Evolutionary conservation across 768 basidiomycete species (phyloP).

Genomic region (Sporobolomyces roseus): DNA sequence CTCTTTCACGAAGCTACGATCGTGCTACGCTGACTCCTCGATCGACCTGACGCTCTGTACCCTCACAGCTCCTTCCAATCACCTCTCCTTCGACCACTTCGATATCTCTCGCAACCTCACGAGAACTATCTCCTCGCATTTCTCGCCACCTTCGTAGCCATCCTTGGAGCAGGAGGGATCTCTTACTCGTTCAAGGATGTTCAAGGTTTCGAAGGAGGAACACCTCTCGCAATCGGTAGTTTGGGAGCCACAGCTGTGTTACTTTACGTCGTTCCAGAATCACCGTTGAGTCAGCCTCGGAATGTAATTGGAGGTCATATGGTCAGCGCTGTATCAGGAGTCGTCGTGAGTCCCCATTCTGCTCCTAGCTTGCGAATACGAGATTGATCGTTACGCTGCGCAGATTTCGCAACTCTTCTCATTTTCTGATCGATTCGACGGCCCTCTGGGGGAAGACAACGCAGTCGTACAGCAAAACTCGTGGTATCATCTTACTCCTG

Average conservation of each 20-base stretch:
- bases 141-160: slow-evolving; percentile 29
- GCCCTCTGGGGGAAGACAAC: not conserved
- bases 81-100: not conserved
- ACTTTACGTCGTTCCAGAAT: slow-evolving; percentile 31
- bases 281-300: slow-evolving; percentile 26
- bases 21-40: no score
- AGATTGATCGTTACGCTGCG: no score
- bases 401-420: slow-evolving; percentile 30
- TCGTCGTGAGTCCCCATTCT: slow-evolving; percentile 12
- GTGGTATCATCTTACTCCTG: slow-evolving; percentile 13
- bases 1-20: no score
- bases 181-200: slow-evolving; percentile 16
- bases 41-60: fast-evolving
- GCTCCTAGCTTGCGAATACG: not conserved
- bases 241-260: slow-evolving; percentile 37
- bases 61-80: not conserved
- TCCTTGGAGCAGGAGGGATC: slow-evolving; percentile 29
- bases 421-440: slow-evolving; percentile 12
- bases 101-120: not conserved
- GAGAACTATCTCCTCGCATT: slow-evolving; percentile 28
- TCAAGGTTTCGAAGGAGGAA: not conserved
- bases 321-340: slow-evolving; percentile 20
- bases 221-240: slow-evolving; percentile 26
- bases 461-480: not conserved
- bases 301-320: slow-evolving; percentile 28